Evolutionary conservation across 139 green algal genomes (phyloP).

Genomic region (Chlorella sorokiniana): DNA sequence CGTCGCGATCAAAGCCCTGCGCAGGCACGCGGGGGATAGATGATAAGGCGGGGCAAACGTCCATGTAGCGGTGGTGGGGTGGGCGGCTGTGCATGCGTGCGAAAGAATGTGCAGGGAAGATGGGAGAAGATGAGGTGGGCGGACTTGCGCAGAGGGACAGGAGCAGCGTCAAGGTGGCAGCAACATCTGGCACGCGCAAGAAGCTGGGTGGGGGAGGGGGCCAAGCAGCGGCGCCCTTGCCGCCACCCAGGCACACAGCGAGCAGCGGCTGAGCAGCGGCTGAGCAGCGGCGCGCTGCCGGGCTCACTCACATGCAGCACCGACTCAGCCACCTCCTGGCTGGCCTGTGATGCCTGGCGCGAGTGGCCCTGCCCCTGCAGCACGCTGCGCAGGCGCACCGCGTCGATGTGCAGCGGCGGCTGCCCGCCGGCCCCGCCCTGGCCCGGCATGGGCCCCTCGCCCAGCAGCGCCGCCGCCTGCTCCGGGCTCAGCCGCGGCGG

Average conservation of each 20-base stretch:
- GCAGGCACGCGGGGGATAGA: background rate
- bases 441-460: constrained; percentile 3
- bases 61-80: background rate
- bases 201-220: no score
- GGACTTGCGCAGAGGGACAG: no score
- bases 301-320: constrained; percentile 15
- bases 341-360: background rate
- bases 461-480: constrained; percentile 27
- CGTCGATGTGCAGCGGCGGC: constrained; percentile 16
- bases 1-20: constrained; percentile 1
- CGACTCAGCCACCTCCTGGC: constrained; percentile 1
- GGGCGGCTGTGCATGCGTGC: background rate
- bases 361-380: constrained; percentile 2
- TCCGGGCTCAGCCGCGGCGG: background rate
- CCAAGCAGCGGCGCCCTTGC: no score
- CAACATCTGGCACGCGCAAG: no score
- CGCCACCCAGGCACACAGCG: no score
- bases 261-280: no score
- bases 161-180: no score
- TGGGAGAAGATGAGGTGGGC: no score
- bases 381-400: constrained; percentile 13
- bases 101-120: no score
- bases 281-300: no score
- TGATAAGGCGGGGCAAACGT: no score
- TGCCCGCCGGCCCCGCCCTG: background rate